Evolutionary conservation across 2,329 filamentous ascomycete species (phyloP).

Genomic region (Aspergillus viridinutans): DNA sequence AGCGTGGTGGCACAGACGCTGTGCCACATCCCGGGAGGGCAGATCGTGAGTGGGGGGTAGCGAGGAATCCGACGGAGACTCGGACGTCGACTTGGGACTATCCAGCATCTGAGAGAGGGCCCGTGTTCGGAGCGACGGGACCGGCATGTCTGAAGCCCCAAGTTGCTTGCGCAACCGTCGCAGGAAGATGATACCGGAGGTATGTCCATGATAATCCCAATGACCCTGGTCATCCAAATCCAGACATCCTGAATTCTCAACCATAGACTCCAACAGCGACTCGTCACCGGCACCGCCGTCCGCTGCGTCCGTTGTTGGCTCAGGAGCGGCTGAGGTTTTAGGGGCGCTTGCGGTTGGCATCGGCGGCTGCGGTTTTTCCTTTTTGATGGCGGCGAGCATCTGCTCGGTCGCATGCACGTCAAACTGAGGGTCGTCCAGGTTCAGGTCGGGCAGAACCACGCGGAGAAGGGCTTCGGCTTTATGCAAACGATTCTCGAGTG

Average conservation of each 20-base stretch:
- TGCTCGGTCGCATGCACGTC: constrained; percentile 73
- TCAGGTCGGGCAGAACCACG: constrained; percentile 75
- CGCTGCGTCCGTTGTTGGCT: constrained; percentile 12
- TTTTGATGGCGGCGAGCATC: constrained; percentile 46
- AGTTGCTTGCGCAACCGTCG: constrained; percentile 84
- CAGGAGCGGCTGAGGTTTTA: constrained; percentile 19
- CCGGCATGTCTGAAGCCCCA: constrained; percentile 60
- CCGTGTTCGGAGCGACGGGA: constrained; percentile 45
- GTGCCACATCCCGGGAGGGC: constrained; percentile 59
- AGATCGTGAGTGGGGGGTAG: constrained; percentile 60
- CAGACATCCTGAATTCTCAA: constrained; percentile 83
- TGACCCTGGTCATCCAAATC: constrained; percentile 88
- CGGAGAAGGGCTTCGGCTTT: constrained; percentile 76
- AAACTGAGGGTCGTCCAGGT: constrained; percentile 78
- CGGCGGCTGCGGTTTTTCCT: constrained; percentile 21
- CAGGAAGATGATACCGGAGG: constrained; percentile 86
- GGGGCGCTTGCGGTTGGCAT: constrained; percentile 9
- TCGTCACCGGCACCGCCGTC: constrained; percentile 54
- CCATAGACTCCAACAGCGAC: constrained; percentile 84
- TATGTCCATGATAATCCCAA: constrained; percentile 93
- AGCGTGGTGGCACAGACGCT: constrained; percentile 55
- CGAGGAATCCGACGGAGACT: constrained; percentile 59
- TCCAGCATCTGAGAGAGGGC: constrained; percentile 60
- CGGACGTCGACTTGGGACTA: constrained; percentile 61
- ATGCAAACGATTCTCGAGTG: constrained; percentile 75